Base-by-base conservation (phyloP, 345 rosid species). In the Populus ilicifolia region DNA sequence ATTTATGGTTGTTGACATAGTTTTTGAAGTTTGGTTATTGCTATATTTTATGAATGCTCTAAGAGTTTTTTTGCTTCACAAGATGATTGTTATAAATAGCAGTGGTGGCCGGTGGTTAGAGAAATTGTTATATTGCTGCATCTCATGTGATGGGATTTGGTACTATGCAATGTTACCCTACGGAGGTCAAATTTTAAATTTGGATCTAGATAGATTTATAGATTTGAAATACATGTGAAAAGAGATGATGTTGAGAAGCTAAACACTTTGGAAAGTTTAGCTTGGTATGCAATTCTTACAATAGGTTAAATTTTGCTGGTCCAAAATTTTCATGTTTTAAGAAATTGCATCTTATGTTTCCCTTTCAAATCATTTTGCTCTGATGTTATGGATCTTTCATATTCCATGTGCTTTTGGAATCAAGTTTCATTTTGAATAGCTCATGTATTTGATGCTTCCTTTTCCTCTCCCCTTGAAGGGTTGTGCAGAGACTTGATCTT, bases 401-500 rank as follows among this genome's bases (percentile, higher is more conserved):
- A 13, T 39, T 50, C 59, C 68, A n/a, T n/a, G 2, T 56, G 21
- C 63, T 56, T 68, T 20, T 38, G 69, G 73, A 77, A 52, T 54
- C 44, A 52, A 25, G 8, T 74, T 21, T 70, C 27, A 43, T 43
- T 46, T 12, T 71, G 35, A 73, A 52, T 71, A 43, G 71, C 73
- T 69, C 70, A 48, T 78, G 71, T 82, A 30, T 72, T 80, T 72
- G 75, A 68, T 83, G 38, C 44, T 73, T 82, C 41, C 79, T 82
- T 65, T 84, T 35, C 56, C 41, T 17, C 56, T 29, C 69, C 30
- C 35, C 77, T 66, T 91, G 83, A 87, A 96, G 99, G 87, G 90
- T 91, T 82, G 95, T 96, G 82, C 99, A 91, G 89, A 89, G 95
- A 80, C 93, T 96, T 80, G 97, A 93, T 80, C 99, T 96, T 76